Percentiles rank a stretch among this genome's conserved stretches.
Evolutionary conservation across 441 rosid species (phyloP).

Genomic region (Jatropha multifida): DNA sequence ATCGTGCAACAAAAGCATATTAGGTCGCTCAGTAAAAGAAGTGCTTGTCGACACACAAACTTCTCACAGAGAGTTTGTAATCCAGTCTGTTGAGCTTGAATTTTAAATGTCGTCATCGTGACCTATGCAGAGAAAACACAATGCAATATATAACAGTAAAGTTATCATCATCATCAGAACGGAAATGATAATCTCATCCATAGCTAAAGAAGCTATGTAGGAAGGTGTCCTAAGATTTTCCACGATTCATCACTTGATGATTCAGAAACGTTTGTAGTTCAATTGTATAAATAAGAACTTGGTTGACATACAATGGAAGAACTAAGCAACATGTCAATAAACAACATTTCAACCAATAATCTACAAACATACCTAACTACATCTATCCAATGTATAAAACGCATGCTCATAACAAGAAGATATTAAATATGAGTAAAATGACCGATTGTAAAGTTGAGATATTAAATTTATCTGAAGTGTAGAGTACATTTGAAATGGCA

Average conservation of each 20-base stretch:
- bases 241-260: constrained; percentile 42
- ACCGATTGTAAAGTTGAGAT: too few species aligned
- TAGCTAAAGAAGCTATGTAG: constrained; percentile 27
- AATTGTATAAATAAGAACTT: too few species aligned
- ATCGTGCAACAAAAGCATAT: neutral
- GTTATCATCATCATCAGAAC: constrained; percentile 25
- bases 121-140: constrained; percentile 2
- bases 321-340: too few species aligned
- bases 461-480: too few species aligned
- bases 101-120: constrained; percentile 64
- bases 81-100: constrained; percentile 98
- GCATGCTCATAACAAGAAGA: too few species aligned
- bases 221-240: constrained; percentile 55
- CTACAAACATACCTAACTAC: too few species aligned
- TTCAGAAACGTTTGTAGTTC: neutral
- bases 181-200: constrained; percentile 36
- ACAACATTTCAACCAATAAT: too few species aligned
- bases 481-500: too few species aligned
- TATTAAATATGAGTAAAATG: too few species aligned
- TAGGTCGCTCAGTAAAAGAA: constrained; percentile 57
- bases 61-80: constrained; percentile 40
- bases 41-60: constrained; percentile 70
- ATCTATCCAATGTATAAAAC: too few species aligned
- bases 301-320: too few species aligned
- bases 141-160: neutral